Evolutionary conservation across 1,284 basidiomycete species (phyloP).

Genomic region (Quambalaria eucalypti): DNA sequence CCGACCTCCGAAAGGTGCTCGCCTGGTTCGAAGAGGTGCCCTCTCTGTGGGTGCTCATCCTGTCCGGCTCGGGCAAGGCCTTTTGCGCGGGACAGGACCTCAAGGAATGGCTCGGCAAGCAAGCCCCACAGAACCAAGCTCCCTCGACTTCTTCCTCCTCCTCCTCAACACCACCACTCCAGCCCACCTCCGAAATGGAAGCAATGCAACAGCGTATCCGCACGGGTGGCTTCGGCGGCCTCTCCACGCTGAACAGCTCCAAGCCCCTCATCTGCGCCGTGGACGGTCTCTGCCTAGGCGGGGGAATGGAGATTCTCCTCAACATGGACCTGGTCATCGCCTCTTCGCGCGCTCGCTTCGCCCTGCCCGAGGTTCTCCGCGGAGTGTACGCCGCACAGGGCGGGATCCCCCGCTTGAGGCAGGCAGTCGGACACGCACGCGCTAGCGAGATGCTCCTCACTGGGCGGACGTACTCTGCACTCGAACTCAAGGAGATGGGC

Average conservation of each 20-base stretch:
- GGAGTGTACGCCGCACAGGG: constrained; percentile 69
- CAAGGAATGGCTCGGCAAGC: constrained; percentile 26
- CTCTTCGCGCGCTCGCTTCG: constrained; percentile 61
- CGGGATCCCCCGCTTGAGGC: constrained; percentile 52
- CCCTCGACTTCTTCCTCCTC: not conserved
- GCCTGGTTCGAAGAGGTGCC: constrained; percentile 70
- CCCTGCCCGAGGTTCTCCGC: constrained; percentile 69
- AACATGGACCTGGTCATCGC: constrained; percentile 79
- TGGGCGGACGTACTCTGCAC: constrained; percentile 60
- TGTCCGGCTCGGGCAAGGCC: constrained; percentile 63
- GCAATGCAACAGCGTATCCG: constrained; percentile 27
- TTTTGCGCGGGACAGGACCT: constrained; percentile 59
- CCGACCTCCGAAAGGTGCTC: constrained; percentile 56
- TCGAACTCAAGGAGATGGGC: constrained; percentile 63
- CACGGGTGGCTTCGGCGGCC: constrained; percentile 63
- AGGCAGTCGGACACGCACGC: constrained; percentile 51
- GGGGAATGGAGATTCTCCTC: constrained; percentile 66
- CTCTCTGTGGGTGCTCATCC: constrained; percentile 64
- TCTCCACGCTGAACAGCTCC: constrained; percentile 57
- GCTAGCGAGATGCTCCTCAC: constrained; percentile 69
- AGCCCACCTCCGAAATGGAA: not conserved
- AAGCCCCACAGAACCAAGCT: constrained; percentile 6
- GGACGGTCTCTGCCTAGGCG: constrained; percentile 68
- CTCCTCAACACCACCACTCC: not conserved
- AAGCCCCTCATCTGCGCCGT: constrained; percentile 79